Conservation (phyloP, 306 rosid species). For the Mimosa bimucronata region DNA sequence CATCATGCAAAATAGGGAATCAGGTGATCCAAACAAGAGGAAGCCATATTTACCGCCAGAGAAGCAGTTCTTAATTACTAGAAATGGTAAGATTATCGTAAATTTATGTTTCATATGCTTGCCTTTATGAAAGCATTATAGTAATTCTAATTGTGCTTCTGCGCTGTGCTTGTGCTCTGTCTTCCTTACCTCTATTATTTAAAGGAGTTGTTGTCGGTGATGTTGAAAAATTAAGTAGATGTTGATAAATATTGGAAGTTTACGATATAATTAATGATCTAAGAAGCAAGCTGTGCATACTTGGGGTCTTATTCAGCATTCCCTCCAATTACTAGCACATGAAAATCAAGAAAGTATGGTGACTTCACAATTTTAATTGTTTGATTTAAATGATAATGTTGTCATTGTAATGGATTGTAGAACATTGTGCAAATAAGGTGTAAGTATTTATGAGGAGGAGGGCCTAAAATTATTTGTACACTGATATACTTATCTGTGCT, state of each 20-base stretch:
- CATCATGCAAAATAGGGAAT: constrained; percentile 65
- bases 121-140: too few species aligned
- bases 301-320: too few species aligned
- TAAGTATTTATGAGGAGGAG: constrained; percentile 8
- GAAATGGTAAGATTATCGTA: constrained; percentile 66
- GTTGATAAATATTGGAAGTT: neutral
- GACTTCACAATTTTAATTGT: too few species aligned
- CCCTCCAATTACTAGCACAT: neutral
- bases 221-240: neutral
- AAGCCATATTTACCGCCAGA: constrained; percentile 82
- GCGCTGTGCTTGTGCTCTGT: neutral
- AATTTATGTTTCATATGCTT: neutral
- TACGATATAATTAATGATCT: neutral
- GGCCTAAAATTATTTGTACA: neutral
- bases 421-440: neutral
- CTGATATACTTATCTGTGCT: neutral
- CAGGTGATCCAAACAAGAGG: constrained; percentile 92
- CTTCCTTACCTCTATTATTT: neutral
- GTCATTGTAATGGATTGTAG: neutral
- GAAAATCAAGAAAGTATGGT: neutral
- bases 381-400: neutral
- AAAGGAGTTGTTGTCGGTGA: neutral
- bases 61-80: constrained; percentile 87
- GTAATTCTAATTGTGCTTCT: neutral
- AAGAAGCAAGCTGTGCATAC: neutral